Conservation (phyloP, 2,329 filamentous ascomycete genomes). For the Aspergillus sp. region DNA sequence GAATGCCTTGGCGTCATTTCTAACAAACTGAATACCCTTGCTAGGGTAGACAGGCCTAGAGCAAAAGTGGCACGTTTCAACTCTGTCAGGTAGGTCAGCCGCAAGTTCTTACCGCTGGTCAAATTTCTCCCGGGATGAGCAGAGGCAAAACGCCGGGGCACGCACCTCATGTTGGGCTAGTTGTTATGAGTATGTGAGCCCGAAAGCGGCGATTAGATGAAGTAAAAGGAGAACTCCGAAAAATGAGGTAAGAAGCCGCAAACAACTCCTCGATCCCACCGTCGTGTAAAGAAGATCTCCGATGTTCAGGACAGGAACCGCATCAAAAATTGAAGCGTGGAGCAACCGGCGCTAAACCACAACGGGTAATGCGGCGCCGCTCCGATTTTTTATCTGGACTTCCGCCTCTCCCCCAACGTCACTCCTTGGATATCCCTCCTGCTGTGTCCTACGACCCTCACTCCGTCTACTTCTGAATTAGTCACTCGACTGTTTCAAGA, state of each 20-base stretch:
- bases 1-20: slow-evolving; percentile 49
- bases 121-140: neutral
- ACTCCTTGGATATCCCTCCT: slow-evolving; percentile 18
- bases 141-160: neutral
- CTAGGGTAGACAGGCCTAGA: slow-evolving; percentile 65
- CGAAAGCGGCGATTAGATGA: neutral
- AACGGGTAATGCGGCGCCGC: slow-evolving; percentile 29
- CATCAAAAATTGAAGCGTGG: slow-evolving; percentile 28
- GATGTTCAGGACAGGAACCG: slow-evolving; percentile 21
- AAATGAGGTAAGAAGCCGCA: neutral
- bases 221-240: neutral
- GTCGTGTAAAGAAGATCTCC: slow-evolving; percentile 16
- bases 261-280: slow-evolving; percentile 5
- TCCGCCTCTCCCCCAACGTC: slow-evolving; percentile 21
- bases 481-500: slow-evolving; percentile 24
- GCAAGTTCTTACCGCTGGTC: neutral
- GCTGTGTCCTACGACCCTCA: slow-evolving; percentile 1
- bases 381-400: slow-evolving; percentile 44
- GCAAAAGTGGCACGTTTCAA: slow-evolving; percentile 71
- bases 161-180: slow-evolving; percentile 26
- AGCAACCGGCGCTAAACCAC: slow-evolving; percentile 37
- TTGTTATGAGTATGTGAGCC: neutral
- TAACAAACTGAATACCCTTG: slow-evolving; percentile 68
- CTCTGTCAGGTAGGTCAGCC: slow-evolving; percentile 26
- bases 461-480: slow-evolving; percentile 4